These are phyloP conservation scores for Penicillium cataractarum DNA, from an alignment of 495 filamentous ascomycete species.

Conservation along the genomic window DNA sequence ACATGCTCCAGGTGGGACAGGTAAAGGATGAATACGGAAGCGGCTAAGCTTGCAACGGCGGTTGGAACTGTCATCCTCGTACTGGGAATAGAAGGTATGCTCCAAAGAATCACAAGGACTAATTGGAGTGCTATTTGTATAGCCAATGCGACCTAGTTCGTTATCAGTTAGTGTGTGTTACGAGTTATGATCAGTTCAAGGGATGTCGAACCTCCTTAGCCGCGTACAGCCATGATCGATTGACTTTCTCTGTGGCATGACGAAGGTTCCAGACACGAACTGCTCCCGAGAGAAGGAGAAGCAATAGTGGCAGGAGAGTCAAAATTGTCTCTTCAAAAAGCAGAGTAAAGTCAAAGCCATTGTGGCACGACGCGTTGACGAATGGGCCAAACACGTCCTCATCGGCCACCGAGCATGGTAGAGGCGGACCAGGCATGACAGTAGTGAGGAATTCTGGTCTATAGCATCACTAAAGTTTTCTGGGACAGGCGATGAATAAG, in stretches of 20 bases:
- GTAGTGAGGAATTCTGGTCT: background rate
- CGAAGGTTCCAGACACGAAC: constrained; percentile 18
- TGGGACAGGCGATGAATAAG: background rate
- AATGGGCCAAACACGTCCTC: constrained; percentile 27
- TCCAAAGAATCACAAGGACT: constrained; percentile 19
- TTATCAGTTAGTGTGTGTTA: background rate
- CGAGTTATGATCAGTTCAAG: background rate
- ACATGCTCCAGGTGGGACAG: constrained; percentile 30
- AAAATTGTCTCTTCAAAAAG: constrained; percentile 29
- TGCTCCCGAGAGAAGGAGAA: constrained; percentile 10
- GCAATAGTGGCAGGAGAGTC: constrained; percentile 15
- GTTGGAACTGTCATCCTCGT: constrained; percentile 26
- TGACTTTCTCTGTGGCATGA: constrained; percentile 22
- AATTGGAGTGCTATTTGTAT: constrained; percentile 24
- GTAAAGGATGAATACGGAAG: constrained; percentile 14
- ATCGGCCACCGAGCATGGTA: constrained; percentile 16
- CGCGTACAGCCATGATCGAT: constrained; percentile 30
- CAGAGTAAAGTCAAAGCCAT: constrained; percentile 30
- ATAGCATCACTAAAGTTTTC: background rate
- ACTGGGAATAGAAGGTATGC: constrained; percentile 14
- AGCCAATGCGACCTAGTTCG: constrained; percentile 12
- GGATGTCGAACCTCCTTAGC: constrained; percentile 19
- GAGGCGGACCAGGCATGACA: background rate
- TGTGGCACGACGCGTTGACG: constrained; percentile 17
- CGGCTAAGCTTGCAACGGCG: constrained; percentile 8